Evolutionary conservation across 2,329 filamentous ascomycete genomes (phyloP).

Genomic region (Clarireedia paspali): DNA sequence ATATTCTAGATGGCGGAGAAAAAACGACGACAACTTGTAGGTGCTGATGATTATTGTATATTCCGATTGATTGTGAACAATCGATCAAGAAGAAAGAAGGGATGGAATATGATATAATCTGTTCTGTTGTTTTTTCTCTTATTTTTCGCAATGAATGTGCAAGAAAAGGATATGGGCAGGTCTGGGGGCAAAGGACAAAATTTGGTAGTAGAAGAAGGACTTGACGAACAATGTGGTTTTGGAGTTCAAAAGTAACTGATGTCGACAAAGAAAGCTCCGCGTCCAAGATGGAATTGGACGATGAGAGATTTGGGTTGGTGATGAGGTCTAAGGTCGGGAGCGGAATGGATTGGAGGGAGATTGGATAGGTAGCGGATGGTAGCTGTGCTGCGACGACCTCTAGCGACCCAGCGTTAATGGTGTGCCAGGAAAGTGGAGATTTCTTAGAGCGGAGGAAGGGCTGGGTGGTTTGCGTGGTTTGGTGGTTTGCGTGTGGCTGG

Average conservation of each 20-base stretch:
- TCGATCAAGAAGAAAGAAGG: constrained; percentile 6
- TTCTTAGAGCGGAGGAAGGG: no score
- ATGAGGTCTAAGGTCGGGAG: not conserved
- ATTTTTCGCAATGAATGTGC: constrained; percentile 10
- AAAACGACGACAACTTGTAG: constrained; percentile 14
- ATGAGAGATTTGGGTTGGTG: not conserved
- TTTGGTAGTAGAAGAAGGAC: constrained; percentile 17
- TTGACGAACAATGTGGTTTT: constrained; percentile 26
- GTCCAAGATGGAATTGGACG: constrained; percentile 1
- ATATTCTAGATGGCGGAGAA: constrained; percentile 14
- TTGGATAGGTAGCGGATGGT: not conserved
- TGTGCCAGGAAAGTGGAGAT: no score
- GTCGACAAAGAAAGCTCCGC: not conserved
- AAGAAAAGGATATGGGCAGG: constrained; percentile 24
- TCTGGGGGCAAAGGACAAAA: constrained; percentile 20
- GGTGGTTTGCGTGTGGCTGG: no score
- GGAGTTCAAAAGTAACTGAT: not conserved
- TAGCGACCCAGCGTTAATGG: no score
- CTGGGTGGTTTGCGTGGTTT: no score
- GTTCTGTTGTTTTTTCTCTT: not conserved
- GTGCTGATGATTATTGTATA: constrained; percentile 13
- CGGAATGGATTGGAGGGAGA: not conserved
- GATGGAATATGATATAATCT: not conserved
- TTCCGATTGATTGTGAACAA: not conserved
- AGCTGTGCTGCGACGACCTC: not conserved